Evolutionary conservation across 2,329 filamentous ascomycete genomes (phyloP), one percentile per base, ranked within the genome.

Genomic region (Stagonosporopsis tanaceti): DNA sequence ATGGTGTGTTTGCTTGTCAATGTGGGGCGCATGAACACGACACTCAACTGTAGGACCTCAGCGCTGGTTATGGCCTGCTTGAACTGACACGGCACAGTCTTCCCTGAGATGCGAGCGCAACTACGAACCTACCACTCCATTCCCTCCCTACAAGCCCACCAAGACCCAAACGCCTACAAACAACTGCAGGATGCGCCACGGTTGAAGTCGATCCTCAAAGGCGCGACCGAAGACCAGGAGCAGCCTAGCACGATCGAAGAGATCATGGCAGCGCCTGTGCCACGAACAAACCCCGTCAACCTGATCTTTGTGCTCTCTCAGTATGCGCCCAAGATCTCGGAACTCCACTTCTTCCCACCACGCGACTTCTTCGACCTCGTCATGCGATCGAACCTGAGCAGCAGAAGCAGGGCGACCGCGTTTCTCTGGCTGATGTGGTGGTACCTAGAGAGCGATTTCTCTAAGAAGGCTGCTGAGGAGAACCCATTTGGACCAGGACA

Each of bases 391-490:
- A 89, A 91, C 24, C 85, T 92, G 59, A 92, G 89, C 55, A 98
- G 93, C 76, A 80, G 83, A 65, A 96, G 92, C 60, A 87, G 95
- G 61, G 93, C 95, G 1, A 88, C 82, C 41, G 94, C 94, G 0
- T 99, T 99, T 67, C 80, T 99, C 20, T 99, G 95, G 95, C 82
- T 99, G 62, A 96, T 99, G 88, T 99, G 95, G 95, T 97, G 95
- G 82, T 98, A 99, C 72, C 84, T 99, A 17, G 95, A 99, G 75
- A 97, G 93, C 27, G 92, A 97, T 74, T 98, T 97, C 66, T 91
- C 91, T 0, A 87, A 90, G 66, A 91, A 97, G 69, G 92, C 91
- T 53, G 94, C 92, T 41, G 84, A 92, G 45, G 89, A 91, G 66
- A 99, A 99, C 70, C 95, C 95, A 0, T 99, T 97, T 68, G 95